phyloP scores from a whole-genome alignment of 306 rosid genomes.

The Spatholobus suberectus region DNA sequence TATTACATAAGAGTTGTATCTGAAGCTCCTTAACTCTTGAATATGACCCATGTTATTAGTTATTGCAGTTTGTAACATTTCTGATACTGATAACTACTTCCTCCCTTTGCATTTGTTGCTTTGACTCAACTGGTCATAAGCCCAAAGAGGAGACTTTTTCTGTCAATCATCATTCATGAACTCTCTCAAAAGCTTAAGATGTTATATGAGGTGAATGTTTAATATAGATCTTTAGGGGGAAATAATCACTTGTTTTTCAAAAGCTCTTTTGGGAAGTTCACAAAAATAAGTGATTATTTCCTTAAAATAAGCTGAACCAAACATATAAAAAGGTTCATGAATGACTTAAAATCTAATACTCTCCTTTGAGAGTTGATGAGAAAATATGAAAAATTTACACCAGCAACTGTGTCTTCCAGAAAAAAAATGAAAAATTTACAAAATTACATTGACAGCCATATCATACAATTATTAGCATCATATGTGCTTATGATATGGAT shows the following conservation, averaged over 20 bases:
- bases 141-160: constrained; percentile 7
- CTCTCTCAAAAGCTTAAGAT: background rate
- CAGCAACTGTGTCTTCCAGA: background rate
- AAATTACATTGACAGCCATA: background rate
- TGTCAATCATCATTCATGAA: background rate
- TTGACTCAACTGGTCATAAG: constrained; percentile 4
- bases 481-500: background rate
- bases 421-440: background rate
- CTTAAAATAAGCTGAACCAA: background rate
- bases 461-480: background rate
- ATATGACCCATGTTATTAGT: background rate
- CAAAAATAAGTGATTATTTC: background rate
- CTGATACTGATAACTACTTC: background rate
- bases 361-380: constrained; percentile 10
- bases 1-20: background rate
- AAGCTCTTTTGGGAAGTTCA: background rate
- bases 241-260: background rate
- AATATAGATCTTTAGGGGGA: background rate
- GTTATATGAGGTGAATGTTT: background rate
- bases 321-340: background rate
- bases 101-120: constrained; percentile 8
- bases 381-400: background rate
- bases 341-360: background rate
- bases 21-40: background rate
- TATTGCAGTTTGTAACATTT: background rate